These are phyloP conservation scores for Tolypocladium ophioglossoides DNA, from an alignment of 2,329 filamentous ascomycete genomes.

Conservation along the genomic window DNA sequence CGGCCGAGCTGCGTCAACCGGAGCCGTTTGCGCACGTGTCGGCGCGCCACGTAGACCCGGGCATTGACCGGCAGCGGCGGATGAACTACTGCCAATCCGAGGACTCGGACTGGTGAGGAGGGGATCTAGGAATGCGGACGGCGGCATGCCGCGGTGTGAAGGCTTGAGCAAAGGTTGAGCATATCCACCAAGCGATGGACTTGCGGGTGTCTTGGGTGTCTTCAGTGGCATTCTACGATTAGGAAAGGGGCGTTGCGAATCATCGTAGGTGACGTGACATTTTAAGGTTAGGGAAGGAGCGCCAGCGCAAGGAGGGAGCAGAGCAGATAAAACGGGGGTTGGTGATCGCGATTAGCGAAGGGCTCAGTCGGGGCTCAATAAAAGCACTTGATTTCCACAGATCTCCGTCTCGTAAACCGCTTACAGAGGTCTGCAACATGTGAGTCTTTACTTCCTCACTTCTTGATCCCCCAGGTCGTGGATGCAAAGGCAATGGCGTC, in stretches of 20 bases:
- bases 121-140: neutral
- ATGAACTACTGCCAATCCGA: slow-evolving; percentile 13
- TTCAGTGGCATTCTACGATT: no score
- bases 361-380: neutral
- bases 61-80: slow-evolving; percentile 8
- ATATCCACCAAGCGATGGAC: neutral
- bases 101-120: slow-evolving; percentile 8
- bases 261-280: neutral
- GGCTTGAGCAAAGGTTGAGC: neutral
- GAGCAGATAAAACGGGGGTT: neutral
- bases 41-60: slow-evolving; percentile 5
- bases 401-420: neutral
- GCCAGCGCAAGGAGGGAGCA: neutral
- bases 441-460: neutral
- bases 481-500: neutral
- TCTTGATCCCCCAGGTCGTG: neutral
- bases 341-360: neutral
- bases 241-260: neutral
- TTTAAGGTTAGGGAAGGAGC: neutral
- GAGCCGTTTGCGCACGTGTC: neutral
- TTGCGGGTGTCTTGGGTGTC: no score
- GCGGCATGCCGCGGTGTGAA: neutral
- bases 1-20: neutral
- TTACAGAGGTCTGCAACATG: neutral
- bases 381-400: neutral